phyloP scores from a whole-genome alignment of 257 asterid species.

The Salvia splendens region DNA sequence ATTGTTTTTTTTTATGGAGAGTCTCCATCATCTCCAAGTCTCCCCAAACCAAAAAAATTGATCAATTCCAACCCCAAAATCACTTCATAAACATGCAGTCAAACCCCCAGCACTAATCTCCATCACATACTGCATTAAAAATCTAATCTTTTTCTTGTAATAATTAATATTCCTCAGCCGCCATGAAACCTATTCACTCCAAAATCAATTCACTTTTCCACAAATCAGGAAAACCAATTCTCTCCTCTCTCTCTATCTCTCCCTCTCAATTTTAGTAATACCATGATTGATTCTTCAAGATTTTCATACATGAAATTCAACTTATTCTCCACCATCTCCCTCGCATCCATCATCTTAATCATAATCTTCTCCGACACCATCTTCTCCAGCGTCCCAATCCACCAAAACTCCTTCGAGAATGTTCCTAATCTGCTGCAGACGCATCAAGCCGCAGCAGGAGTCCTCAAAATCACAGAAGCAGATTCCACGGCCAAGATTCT shows the following conservation, averaged over 20 bases:
- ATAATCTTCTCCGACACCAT: conserved; percentile 34
- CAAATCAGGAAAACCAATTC: background rate
- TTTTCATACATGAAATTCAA: conserved; percentile 30
- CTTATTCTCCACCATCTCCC: conserved; percentile 40
- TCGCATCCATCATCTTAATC: conserved; percentile 36
- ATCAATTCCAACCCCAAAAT: background rate
- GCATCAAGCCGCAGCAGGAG: conserved; percentile 19
- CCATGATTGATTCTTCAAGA: conserved; percentile 44
- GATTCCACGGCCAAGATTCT: background rate
- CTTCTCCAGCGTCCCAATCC: conserved; percentile 36
- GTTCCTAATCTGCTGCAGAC: conserved; percentile 22
- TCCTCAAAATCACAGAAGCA: conserved; percentile 30
- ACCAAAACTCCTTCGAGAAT: conserved; percentile 8
- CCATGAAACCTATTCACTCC: conserved; percentile 23
- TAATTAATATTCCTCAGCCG: conserved; percentile 6
- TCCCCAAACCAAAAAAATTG: background rate
- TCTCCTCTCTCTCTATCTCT: background rate
- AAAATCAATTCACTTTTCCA: background rate
- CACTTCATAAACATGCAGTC: background rate
- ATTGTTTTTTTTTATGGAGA: background rate
- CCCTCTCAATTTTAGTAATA: background rate
- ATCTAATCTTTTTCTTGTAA: background rate
- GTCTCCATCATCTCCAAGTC: background rate
- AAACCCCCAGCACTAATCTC: background rate
- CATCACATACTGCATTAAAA: background rate